phyloP scores from a whole-genome alignment of 805 yeast species.

The Candida dajiaensis region DNA sequence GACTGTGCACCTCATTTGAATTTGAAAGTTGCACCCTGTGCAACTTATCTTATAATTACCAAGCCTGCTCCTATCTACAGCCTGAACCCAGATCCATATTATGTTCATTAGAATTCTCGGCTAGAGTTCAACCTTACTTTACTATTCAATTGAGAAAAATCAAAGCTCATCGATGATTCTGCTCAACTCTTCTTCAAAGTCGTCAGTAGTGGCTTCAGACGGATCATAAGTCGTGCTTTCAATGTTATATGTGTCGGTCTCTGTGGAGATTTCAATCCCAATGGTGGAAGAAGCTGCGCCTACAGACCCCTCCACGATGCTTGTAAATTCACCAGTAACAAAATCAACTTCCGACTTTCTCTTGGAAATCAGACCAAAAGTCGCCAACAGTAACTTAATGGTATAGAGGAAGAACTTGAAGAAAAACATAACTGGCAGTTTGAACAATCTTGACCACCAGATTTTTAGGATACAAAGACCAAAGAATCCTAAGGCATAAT shows the following conservation, averaged over 20 bases:
- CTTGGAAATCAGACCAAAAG: conserved; percentile 10
- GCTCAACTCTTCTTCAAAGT: conserved; percentile 8
- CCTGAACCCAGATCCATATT: no score
- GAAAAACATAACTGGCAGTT: conserved; percentile 14
- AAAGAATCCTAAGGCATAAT: conserved; percentile 18
- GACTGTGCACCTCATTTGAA: no score
- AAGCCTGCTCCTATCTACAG: no score
- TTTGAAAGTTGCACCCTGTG: no score
- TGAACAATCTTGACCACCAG: conserved; percentile 18
- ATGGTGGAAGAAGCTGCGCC: background rate
- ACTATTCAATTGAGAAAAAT: background rate
- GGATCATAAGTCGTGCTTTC: background rate
- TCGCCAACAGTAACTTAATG: conserved; percentile 6
- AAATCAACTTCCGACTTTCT: conserved; percentile 5
- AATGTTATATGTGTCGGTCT: background rate
- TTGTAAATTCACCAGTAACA: background rate
- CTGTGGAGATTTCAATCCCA: background rate
- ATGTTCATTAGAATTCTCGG: no score
- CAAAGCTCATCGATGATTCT: conserved; percentile 15
- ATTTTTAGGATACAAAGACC: conserved; percentile 16
- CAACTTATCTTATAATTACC: no score
- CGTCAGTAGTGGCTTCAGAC: background rate
- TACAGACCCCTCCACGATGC: background rate
- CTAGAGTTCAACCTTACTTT: no score
- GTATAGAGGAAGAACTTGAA: conserved; percentile 8